A percentile compares a stretch with the other conserved stretches of the same genome.
phyloP scores from a whole-genome alignment of 345 rosid genomes.

The Anastatica hierochuntica region DNA sequence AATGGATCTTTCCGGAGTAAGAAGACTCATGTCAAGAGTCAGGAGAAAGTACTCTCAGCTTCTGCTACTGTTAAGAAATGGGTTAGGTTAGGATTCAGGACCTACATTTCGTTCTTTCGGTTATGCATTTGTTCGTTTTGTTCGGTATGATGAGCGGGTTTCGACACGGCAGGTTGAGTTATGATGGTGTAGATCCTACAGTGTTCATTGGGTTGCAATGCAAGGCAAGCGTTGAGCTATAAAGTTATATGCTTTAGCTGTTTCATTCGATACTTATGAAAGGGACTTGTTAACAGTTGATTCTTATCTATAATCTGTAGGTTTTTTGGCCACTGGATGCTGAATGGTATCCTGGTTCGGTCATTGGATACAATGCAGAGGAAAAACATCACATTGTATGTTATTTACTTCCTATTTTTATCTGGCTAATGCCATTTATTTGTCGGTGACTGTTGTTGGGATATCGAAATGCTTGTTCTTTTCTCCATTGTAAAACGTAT shows the following conservation, averaged over 20 bases:
- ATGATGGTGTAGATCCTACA: slow-evolving; percentile 60
- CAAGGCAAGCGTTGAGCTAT: slow-evolving; percentile 54
- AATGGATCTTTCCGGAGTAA: slow-evolving; percentile 29
- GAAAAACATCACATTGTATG: slow-evolving; percentile 57
- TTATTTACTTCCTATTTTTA: slow-evolving; percentile 7
- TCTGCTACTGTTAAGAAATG: slow-evolving; percentile 51
- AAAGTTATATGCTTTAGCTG: neutral
- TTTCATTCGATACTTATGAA: neutral
- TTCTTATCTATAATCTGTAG: slow-evolving; percentile 34
- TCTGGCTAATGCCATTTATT: neutral
- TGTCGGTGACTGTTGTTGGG: neutral
- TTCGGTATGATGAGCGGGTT: neutral
- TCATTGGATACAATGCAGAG: slow-evolving; percentile 57
- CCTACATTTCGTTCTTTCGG: neutral
- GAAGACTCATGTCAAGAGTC: too few relatives aligned
- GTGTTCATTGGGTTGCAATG: slow-evolving; percentile 67
- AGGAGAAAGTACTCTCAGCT: slow-evolving; percentile 16
- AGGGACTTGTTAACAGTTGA: slow-evolving; percentile 1
- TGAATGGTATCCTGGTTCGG: slow-evolving; percentile 73
- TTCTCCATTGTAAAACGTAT: slow-evolving; percentile 3
- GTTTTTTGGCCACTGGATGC: slow-evolving; percentile 98
- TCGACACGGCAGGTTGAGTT: slow-evolving; percentile 52
- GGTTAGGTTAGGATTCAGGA: slow-evolving; percentile 49
- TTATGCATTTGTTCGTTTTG: neutral
- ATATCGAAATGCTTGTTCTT: neutral